These are phyloP conservation scores for Oleoguttula mirabilis DNA, from an alignment of 495 filamentous ascomycete species.

Conservation along the genomic window DNA sequence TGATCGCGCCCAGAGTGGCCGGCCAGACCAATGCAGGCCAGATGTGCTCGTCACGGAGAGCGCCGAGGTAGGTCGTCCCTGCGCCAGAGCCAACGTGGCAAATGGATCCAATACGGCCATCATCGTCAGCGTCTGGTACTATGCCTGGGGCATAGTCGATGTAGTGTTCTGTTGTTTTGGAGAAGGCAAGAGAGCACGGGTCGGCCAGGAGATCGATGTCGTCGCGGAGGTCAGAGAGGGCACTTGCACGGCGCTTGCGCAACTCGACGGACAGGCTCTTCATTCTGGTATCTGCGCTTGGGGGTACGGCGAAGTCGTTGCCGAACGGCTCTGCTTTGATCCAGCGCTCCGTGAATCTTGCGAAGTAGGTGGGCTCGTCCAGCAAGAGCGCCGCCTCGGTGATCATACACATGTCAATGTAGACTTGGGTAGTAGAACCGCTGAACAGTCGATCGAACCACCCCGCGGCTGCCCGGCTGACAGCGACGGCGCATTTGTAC, in stretches of 20 bases:
- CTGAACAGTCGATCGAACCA: slow-evolving; percentile 16
- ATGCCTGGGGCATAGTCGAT: slow-evolving; percentile 15
- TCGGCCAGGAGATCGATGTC: slow-evolving; percentile 13
- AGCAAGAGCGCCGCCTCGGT: slow-evolving; percentile 7
- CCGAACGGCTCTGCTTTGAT: not conserved
- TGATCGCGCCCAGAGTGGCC: slow-evolving; percentile 3
- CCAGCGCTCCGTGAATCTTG: slow-evolving; percentile 5
- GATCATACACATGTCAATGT: slow-evolving; percentile 1
- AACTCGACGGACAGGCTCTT: not conserved
- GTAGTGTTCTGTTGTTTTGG: slow-evolving; percentile 8
- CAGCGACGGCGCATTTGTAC: slow-evolving; percentile 12
- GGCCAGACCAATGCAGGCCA: slow-evolving; percentile 12
- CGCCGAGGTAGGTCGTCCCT: slow-evolving; percentile 10
- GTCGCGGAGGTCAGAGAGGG: not conserved
- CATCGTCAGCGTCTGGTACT: slow-evolving; percentile 1
- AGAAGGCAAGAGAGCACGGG: slow-evolving; percentile 12
- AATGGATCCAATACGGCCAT: not conserved
- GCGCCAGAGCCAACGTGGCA: slow-evolving; percentile 13
- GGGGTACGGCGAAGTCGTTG: not conserved
- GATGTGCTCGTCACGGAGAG: slow-evolving; percentile 9
- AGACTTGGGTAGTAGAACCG: not conserved
- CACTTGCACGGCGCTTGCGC: not conserved
- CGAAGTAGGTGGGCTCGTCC: slow-evolving; percentile 8
- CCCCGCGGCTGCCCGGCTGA: slow-evolving; percentile 1
- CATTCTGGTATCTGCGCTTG: not conserved